Evolutionary conservation across 108 stramenopile genomes (phyloP).

Genomic region (Licmophora abbreviata): DNA sequence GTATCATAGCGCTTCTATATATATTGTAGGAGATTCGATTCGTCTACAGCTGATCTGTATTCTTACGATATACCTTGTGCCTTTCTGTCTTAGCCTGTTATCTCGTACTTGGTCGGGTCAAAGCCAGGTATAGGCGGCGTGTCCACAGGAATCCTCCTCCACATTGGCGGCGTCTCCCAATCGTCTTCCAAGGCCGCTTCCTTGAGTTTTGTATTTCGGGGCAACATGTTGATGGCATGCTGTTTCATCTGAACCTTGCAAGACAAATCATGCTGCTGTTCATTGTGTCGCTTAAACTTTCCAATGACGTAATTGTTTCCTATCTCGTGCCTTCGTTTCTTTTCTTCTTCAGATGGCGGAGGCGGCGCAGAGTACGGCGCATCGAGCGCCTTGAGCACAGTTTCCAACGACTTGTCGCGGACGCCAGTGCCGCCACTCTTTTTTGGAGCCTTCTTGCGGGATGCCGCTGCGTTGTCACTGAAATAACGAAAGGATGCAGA

Average conservation of each 20-base stretch:
- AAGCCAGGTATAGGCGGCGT: slow-evolving; percentile 74
- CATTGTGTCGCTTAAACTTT: slow-evolving; percentile 61
- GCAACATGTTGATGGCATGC: slow-evolving; percentile 71
- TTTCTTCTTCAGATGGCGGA: slow-evolving; percentile 46
- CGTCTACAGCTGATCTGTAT: no score
- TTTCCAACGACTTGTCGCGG: slow-evolving; percentile 16
- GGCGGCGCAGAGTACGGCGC: slow-evolving; percentile 23
- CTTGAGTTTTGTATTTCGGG: slow-evolving; percentile 40
- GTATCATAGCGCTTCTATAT: no score
- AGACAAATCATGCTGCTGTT: slow-evolving; percentile 61
- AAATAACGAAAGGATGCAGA: no score
- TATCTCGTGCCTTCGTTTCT: slow-evolving; percentile 41
- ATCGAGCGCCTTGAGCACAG: slow-evolving; percentile 28
- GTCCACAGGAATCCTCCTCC: slow-evolving; percentile 49
- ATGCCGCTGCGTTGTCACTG: no score
- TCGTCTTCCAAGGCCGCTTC: slow-evolving; percentile 46
- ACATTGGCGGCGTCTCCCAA: slow-evolving; percentile 38
- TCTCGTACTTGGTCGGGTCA: no score
- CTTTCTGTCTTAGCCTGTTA: no score
- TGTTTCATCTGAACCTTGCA: slow-evolving; percentile 70
- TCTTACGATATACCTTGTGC: no score
- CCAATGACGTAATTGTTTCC: slow-evolving; percentile 76
- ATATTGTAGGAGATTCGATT: no score
- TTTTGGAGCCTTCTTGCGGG: no score
- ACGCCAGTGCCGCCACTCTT: neutral